Conservation (phyloP, 768 basidiomycete species). For the Termitomyces sp. region DNA sequence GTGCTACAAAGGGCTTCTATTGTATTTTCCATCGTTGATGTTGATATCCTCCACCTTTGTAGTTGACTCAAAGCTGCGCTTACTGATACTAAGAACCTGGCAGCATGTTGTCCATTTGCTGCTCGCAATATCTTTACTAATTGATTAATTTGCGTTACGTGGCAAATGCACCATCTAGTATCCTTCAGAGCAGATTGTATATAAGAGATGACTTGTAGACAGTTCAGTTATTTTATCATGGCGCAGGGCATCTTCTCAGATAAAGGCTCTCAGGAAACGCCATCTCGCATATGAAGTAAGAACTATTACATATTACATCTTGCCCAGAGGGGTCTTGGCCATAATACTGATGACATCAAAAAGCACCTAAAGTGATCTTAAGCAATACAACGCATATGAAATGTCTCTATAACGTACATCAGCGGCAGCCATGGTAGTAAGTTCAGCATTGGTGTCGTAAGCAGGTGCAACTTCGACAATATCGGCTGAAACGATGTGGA, state of each 20-base stretch:
- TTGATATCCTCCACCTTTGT: too few species aligned
- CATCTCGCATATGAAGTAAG: not conserved
- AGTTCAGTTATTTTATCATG: too few species aligned
- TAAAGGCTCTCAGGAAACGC: not conserved
- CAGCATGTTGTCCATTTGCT: too few species aligned
- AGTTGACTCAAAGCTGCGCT: too few species aligned
- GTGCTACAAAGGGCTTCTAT: too few species aligned
- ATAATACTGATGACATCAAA: slow-evolving; percentile 75
- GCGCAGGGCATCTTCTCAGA: not conserved
- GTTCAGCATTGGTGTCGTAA: slow-evolving; percentile 50
- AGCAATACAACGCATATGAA: not conserved
- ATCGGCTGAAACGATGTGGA: slow-evolving; percentile 75
- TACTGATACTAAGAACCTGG: too few species aligned
- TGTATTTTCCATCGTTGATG: too few species aligned
- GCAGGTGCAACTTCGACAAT: slow-evolving; percentile 84
- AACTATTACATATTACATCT: slow-evolving; percentile 15
- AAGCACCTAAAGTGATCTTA: slow-evolving; percentile 41
- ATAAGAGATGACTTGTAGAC: too few species aligned
- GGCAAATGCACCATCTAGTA: too few species aligned
- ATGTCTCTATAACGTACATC: slow-evolving; percentile 23
- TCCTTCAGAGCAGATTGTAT: too few species aligned
- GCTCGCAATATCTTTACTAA: too few species aligned
- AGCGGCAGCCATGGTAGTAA: slow-evolving; percentile 30
- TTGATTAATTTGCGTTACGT: too few species aligned
- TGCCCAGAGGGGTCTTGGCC: slow-evolving; percentile 75